Percentiles rank a stretch among this genome's conserved stretches.
phyloP scores from a whole-genome alignment of 345 rosid species.

The Cochlearia excelsa region DNA sequence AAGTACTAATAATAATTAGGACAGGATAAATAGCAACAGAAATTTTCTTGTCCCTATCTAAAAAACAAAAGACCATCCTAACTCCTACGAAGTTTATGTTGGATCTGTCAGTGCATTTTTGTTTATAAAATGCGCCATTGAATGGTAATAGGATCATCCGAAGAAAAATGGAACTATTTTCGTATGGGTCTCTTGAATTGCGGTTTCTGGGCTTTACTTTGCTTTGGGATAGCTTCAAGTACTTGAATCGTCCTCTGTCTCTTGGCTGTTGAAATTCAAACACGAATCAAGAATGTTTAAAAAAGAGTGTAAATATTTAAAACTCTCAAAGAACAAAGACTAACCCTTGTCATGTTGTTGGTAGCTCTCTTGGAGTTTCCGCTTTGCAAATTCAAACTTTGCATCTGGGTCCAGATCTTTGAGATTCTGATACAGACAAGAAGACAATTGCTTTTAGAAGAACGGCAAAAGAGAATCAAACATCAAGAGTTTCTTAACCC shows the following conservation, averaged over 20 bases:
- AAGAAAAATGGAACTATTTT: constrained; percentile 34
- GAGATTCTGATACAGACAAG: constrained; percentile 26
- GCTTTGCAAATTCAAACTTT: constrained; percentile 71
- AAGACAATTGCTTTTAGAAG: constrained; percentile 23
- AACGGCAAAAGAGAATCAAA: not conserved
- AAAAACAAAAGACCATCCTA: constrained; percentile 16
- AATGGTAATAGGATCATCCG: constrained; percentile 6
- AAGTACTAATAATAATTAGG: too few relatives aligned
- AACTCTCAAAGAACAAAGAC: constrained; percentile 21
- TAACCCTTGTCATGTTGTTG: constrained; percentile 71
- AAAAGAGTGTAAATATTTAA: not conserved
- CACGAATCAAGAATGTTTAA: not conserved
- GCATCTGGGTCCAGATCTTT: constrained; percentile 55
- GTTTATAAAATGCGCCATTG: not conserved
- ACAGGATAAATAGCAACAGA: not conserved
- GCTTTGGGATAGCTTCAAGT: constrained; percentile 83
- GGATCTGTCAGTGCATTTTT: not conserved
- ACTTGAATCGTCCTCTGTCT: constrained; percentile 79
- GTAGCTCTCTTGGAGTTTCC: constrained; percentile 85
- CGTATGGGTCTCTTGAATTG: constrained; percentile 46
- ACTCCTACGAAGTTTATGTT: constrained; percentile 15
- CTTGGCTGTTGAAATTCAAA: constrained; percentile 69
- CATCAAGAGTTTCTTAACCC: constrained; percentile 38
- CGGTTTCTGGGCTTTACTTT: constrained; percentile 43
- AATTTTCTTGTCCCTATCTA: constrained; percentile 8